Base-by-base conservation (phyloP, 495 filamentous ascomycete species). In the Daldinia grandis region DNA sequence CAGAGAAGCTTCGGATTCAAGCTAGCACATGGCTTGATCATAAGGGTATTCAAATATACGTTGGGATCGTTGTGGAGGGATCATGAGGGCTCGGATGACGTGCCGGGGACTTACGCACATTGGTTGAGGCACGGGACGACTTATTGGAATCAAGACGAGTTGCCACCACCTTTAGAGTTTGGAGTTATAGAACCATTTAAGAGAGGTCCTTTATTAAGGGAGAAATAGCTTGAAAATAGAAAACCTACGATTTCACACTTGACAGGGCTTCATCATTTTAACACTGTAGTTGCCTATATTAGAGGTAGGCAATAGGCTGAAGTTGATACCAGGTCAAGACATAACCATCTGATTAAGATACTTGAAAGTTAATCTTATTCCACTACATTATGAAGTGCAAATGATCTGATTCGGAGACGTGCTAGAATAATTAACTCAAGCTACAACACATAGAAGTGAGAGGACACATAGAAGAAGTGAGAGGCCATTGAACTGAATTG, bases 1-100 rank as follows among this genome's bases (percentile, higher is more conserved):
- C 69, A 60, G 47, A 78, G 69, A 62, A 84, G 83, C 59, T 87
- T 83, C 72, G 81, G 78, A 14, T 82, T 86, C 64, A 87, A 87
- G 76, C 69, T 88, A 14, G 85, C 82, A 0, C 85, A 87, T 73
- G 85, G 85, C 0, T 61, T 86, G 30, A 86, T 85, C 37, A 50
- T 85, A 28, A 75, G 78, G 17, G 80, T 87, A 0, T 74, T 77
- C 12, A 78, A 78, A 24, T 73, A 78, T 5, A 86, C 83, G 3
- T 62, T 86, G 12, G 82, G 83, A 15, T 80, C 79, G 38, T 64
- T 84, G 60, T 86, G 83, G 83, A 78, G 82, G 76, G 80, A 77
- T 50, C 44, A 84, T 72, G 76, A 78, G 12, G 83, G 82, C 17
- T 78, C 75, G 28, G 83, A 86, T 67, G 64, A 78, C 53, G 74